Base-by-base conservation (phyloP, 176 grass and related monocot genomes). In the Phragmites australis region DNA sequence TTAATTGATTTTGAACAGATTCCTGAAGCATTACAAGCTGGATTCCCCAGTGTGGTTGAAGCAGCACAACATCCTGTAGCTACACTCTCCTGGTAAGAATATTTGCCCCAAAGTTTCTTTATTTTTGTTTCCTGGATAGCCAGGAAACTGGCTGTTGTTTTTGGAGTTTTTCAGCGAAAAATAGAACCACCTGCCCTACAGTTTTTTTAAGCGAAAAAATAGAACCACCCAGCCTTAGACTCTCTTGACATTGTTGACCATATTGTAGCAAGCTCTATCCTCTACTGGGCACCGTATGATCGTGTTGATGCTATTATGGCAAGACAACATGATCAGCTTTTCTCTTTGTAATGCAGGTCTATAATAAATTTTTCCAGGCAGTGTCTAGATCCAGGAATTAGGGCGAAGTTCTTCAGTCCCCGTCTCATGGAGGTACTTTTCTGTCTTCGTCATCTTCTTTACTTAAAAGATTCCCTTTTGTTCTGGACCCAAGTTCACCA, bases 301-400 rank as follows among this genome's bases (percentile, higher is more conserved):
- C 31, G 37, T 32, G 27, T 47, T 62, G 63, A 16, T 84, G 56
- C 54, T 68, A 40, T 18, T 68, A n/a, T 65, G 47, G 61, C 6
- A 60, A 75, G 42, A 17, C 57, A 62, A 48, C 47, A 27, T 80
- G 54, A 68, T 76, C 15, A 49, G 14, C 64, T 77, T 13, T 59
- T 19, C 85, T 30, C n/a, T 85, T 74, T 81, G 21, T 78, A 22
- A 75, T 84, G 65, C 79, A 98, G 95, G 95, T 93, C 88, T 19
- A 87, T 98, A 83, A 89, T 98, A 66, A 87, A 86, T 83, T 98
- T 98, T 88, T 92, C 88, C 30, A 90, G 90, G 26, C 95, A 94
- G 62, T 93, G 88, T 93, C 71, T 98, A 70, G 88, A 94, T 85
- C 86, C 95, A 70, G 86, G 82, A 78, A 89, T 94, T 81, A 94